Percentiles rank a stretch among this genome's conserved stretches.
phyloP scores from a whole-genome alignment of 2,329 filamentous ascomycete genomes.

The Claviceps arundinis region DNA sequence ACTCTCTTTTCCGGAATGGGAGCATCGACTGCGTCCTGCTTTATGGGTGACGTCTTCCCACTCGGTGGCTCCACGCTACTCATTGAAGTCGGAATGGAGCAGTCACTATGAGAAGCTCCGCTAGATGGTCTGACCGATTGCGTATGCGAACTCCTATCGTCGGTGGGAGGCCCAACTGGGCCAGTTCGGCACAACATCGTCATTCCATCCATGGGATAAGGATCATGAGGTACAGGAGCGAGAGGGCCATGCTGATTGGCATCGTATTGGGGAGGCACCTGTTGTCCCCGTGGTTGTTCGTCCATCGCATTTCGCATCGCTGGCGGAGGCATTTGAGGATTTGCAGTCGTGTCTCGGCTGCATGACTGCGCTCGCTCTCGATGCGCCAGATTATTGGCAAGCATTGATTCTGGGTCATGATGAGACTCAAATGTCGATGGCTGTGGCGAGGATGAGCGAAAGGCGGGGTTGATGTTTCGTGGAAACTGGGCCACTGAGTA shows the following conservation, averaged over 20 bases:
- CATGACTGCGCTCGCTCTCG: slow-evolving; percentile 31
- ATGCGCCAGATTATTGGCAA: slow-evolving; percentile 57
- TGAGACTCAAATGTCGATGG: slow-evolving; percentile 88
- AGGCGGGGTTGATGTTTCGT: slow-evolving; percentile 87
- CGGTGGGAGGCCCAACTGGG: slow-evolving; percentile 42
- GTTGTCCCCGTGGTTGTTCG: slow-evolving; percentile 11
- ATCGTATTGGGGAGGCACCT: slow-evolving; percentile 24
- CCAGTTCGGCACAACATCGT: slow-evolving; percentile 86
- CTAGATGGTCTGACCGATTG: slow-evolving; percentile 64
- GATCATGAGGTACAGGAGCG: slow-evolving; percentile 69
- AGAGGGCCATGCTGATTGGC: slow-evolving; percentile 46
- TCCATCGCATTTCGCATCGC: slow-evolving; percentile 8
- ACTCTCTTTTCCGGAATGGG: slow-evolving; percentile 51
- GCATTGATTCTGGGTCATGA: slow-evolving; percentile 65
- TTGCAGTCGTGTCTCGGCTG: slow-evolving; percentile 36
- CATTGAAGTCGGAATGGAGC: slow-evolving; percentile 77
- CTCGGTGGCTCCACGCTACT: slow-evolving; percentile 73
- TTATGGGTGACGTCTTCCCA: slow-evolving; percentile 60
- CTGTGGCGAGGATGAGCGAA: slow-evolving; percentile 89
- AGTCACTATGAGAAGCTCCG: slow-evolving; percentile 80
- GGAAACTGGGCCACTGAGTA: slow-evolving; percentile 96
- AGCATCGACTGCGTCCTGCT: slow-evolving; percentile 39
- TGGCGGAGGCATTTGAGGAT: slow-evolving; percentile 31
- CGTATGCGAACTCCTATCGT: slow-evolving; percentile 41
- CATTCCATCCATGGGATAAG: slow-evolving; percentile 92